phyloP scores from a whole-genome alignment of 768 basidiomycete species.

The Collybiopsis confluens region DNA sequence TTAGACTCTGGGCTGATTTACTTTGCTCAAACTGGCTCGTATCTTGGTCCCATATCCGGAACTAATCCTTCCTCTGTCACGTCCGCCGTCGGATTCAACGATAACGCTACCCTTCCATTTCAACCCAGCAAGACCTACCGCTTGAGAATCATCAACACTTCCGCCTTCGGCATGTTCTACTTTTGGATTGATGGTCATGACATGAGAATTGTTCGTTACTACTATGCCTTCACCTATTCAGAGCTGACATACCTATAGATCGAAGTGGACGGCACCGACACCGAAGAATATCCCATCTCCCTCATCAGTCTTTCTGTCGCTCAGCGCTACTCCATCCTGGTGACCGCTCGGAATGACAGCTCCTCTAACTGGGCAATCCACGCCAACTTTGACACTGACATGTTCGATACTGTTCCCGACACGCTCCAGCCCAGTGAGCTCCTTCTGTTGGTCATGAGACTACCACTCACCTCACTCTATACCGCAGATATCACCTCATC shows the following conservation, averaged over 20 bases:
- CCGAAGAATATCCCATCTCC: slow-evolving; percentile 68
- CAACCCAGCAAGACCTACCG: slow-evolving; percentile 87
- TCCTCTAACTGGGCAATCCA: slow-evolving; percentile 84
- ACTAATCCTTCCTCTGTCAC: slow-evolving; percentile 47
- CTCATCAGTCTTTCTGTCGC: slow-evolving; percentile 75
- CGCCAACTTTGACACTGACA: slow-evolving; percentile 83
- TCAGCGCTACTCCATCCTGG: slow-evolving; percentile 90
- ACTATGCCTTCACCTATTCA: neutral
- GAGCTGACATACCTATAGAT: slow-evolving; percentile 30
- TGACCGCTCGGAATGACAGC: slow-evolving; percentile 86
- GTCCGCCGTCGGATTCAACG: slow-evolving; percentile 73
- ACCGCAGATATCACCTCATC: slow-evolving; percentile 73
- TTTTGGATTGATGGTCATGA: slow-evolving; percentile 90
- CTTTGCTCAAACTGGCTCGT: slow-evolving; percentile 70
- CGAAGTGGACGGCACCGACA: slow-evolving; percentile 82
- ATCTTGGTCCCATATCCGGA: slow-evolving; percentile 57
- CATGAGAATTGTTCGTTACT: slow-evolving; percentile 48
- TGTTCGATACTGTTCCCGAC: slow-evolving; percentile 83
- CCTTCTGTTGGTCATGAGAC: neutral
- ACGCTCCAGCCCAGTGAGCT: slow-evolving; percentile 68
- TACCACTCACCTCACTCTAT: neutral
- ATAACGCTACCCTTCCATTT: slow-evolving; percentile 83
- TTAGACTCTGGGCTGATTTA: slow-evolving; percentile 80
- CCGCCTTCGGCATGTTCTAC: slow-evolving; percentile 69
- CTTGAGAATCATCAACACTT: slow-evolving; percentile 81